Evolutionary conservation across 2,329 filamentous ascomycete species (phyloP).

Genomic region (Fusarium siculi): DNA sequence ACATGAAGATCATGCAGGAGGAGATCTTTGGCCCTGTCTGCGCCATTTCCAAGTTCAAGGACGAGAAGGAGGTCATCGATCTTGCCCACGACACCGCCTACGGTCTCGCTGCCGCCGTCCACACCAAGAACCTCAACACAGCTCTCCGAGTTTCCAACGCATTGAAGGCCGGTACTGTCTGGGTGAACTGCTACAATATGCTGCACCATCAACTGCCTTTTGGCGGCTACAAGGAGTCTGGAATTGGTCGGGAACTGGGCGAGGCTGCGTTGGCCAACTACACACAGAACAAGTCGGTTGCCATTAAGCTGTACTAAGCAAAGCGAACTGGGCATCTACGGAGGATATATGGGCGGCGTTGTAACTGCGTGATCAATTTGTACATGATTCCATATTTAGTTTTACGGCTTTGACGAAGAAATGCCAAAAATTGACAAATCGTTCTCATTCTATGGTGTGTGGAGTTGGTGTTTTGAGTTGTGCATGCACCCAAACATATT

Average conservation of each 20-base stretch:
- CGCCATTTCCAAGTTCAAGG: slow-evolving; percentile 87
- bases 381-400: slow-evolving; percentile 38
- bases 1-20: slow-evolving; percentile 93
- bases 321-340: slow-evolving; percentile 14
- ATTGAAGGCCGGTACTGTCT: slow-evolving; percentile 75
- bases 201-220: slow-evolving; percentile 75
- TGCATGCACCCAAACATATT: too few species aligned
- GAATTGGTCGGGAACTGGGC: slow-evolving; percentile 81
- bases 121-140: slow-evolving; percentile 85
- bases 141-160: slow-evolving; percentile 82
- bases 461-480: slow-evolving; percentile 3
- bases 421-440: slow-evolving; percentile 31
- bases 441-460: not conserved
- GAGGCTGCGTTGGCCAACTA: slow-evolving; percentile 75
- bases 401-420: slow-evolving; percentile 32
- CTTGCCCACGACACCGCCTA: slow-evolving; percentile 81
- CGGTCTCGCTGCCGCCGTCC: slow-evolving; percentile 84
- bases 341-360: slow-evolving; percentile 34
- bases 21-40: slow-evolving; percentile 93
- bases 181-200: slow-evolving; percentile 74
- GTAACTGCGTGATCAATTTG: slow-evolving; percentile 36
- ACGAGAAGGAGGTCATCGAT: slow-evolving; percentile 79
- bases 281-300: slow-evolving; percentile 74
- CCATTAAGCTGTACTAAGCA: slow-evolving; percentile 54
- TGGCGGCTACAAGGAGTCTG: slow-evolving; percentile 81